Conservation (phyloP, 495 filamentous ascomycete species). For the Jackrogersella multiformis region DNA sequence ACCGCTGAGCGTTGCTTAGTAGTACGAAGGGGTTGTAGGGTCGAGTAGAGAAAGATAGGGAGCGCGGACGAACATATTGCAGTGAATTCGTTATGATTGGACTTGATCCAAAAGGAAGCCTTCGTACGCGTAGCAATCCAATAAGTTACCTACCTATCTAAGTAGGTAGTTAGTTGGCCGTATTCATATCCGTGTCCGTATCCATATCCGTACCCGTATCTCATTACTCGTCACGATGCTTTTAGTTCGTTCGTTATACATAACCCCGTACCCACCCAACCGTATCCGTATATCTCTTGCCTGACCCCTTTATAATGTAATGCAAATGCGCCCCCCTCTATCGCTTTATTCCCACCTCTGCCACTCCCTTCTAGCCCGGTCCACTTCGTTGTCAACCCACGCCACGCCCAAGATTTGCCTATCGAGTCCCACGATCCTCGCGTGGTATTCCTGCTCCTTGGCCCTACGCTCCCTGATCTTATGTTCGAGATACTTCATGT, state of each 20-base stretch:
- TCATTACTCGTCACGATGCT: conserved; percentile 34
- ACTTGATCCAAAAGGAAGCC: no score
- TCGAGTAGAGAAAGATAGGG: neutral
- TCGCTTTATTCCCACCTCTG: conserved; percentile 59
- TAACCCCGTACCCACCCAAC: conserved; percentile 26
- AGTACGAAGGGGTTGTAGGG: no score
- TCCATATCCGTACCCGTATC: conserved; percentile 26
- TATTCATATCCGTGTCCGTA: no score
- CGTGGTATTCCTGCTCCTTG: conserved; percentile 46
- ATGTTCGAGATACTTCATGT: conserved; percentile 63
- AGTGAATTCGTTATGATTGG: neutral
- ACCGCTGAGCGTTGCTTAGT: conserved; percentile 36
- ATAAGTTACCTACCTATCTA: no score
- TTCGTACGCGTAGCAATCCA: neutral
- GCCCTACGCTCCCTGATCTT: conserved; percentile 58
- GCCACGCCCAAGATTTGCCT: conserved; percentile 56
- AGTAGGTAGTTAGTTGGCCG: no score
- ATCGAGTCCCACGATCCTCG: conserved; percentile 45
- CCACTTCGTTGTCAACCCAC: conserved; percentile 58
- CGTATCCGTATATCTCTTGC: conserved; percentile 3
- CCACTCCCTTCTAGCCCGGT: conserved; percentile 63
- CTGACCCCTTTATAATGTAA: conserved; percentile 3
- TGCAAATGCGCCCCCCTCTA: neutral
- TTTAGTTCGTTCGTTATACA: conserved; percentile 13
- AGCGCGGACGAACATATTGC: neutral